phyloP scores from a whole-genome alignment of 345 rosid genomes.

The Barbarea vulgaris region DNA sequence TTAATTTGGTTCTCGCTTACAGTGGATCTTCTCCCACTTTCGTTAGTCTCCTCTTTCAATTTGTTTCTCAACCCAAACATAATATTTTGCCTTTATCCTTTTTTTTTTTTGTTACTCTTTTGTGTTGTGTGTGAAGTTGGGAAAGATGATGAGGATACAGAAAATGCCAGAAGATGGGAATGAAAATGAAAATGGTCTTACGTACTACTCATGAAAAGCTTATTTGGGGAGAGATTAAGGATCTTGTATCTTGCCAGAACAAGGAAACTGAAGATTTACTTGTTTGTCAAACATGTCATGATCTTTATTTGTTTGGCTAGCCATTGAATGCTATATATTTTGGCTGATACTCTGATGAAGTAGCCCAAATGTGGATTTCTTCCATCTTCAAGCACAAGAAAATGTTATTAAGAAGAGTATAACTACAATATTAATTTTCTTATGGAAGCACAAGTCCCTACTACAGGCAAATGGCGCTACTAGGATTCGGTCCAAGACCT shows the following conservation, averaged over 20 bases:
- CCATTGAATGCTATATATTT: constrained; percentile 16
- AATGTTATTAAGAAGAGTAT: constrained; percentile 59
- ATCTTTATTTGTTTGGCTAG: not conserved
- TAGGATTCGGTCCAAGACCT: too few relatives aligned
- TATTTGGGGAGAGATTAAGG: constrained; percentile 56
- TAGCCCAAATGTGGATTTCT: constrained; percentile 99
- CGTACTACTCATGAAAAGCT: constrained; percentile 50
- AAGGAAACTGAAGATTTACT: constrained; percentile 54
- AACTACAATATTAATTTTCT: too few relatives aligned
- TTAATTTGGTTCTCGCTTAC: constrained; percentile 83
- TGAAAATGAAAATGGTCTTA: constrained; percentile 40
- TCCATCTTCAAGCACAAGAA: constrained; percentile 62
- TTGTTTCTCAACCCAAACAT: not conserved
- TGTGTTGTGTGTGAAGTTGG: constrained; percentile 36
- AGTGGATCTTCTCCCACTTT: constrained; percentile 72
- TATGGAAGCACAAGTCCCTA: too few relatives aligned
- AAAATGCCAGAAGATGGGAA: constrained; percentile 52
- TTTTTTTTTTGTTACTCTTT: not conserved
- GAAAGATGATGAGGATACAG: constrained; percentile 79
- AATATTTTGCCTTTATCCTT: not conserved
- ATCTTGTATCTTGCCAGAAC: constrained; percentile 44
- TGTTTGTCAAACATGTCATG: constrained; percentile 68
- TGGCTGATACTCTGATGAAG: constrained; percentile 50
- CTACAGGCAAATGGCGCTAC: too few relatives aligned
- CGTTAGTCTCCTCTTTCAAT: constrained; percentile 45